Base-by-base conservation (phyloP, 306 rosid genomes). In the Ormosia emarginata region DNA sequence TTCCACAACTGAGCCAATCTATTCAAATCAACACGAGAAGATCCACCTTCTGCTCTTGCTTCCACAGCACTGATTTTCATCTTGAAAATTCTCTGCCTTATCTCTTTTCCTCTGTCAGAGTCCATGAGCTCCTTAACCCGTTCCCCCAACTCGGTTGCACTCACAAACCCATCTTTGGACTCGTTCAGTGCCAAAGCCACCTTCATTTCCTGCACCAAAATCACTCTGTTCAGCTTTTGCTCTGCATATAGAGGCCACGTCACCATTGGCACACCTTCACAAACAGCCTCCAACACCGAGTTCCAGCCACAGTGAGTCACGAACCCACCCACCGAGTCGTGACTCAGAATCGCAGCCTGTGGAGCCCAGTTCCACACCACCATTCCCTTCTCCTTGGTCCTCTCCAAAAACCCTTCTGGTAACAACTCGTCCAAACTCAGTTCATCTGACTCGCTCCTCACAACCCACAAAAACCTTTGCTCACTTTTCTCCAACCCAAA, bases 161-260 rank as follows among this genome's bases (percentile, higher is more conserved):
- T 78, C 79, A 88, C 95, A 0, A 89, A 84, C 43, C 92, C 87
- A 0, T 71, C 81, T 3, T 65, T 57, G 0, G 63, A 46, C 85
- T 75, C 83, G 1, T 83, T 79, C 86, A 87, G 0, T 2, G 56
- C 76, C 82, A 88, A 13, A 47, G 93, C 90, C 37, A 89, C 69
- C 63, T 78, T 89, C 62, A 89, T 71, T 44, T 90, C 95, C 47
- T 80, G 39, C 62, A 89, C 91, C 86, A 92, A 0, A 13, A 81
- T 1, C 44, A 82, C 56, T 17, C 81, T 67, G 24, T 89, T 89
- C 1, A 85, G 9, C 58, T 39, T 79, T 50, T 90, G 95, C 63
- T 90, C 97, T 0, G 90, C 93, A 15, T 86, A 90, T 8, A 88
- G 59, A 3, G 94, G 92, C 95, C 95, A 89, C 2, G 87, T 73